phyloP scores from a whole-genome alignment of 2,329 filamentous ascomycete species.

The Colletotrichum sansevieriae region DNA sequence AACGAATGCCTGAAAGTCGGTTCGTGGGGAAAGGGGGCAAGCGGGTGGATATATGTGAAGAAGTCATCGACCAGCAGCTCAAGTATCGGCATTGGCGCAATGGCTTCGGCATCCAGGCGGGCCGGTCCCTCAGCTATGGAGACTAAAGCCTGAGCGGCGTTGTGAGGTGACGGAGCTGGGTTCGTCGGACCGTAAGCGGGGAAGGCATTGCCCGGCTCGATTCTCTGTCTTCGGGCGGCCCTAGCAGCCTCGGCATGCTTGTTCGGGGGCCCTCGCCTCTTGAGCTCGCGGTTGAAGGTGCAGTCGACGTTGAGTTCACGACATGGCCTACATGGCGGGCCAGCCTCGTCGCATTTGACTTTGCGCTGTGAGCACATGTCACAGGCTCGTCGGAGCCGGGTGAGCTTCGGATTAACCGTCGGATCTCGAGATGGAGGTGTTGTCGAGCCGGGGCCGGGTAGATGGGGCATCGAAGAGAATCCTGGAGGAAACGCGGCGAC shows the following conservation, averaged over 20 bases:
- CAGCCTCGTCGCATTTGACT: constrained; percentile 70
- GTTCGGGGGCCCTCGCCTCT: constrained; percentile 70
- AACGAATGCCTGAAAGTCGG: constrained; percentile 81
- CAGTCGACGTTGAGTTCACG: constrained; percentile 69
- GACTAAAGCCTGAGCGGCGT: constrained; percentile 62
- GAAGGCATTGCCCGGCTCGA: constrained; percentile 48
- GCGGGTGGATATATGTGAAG: constrained; percentile 84
- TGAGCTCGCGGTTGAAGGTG: constrained; percentile 69
- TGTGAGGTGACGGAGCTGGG: constrained; percentile 58
- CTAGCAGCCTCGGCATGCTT: constrained; percentile 69
- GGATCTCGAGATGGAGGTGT: constrained; percentile 49
- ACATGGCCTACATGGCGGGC: constrained; percentile 69
- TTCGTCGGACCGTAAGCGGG: constrained; percentile 30
- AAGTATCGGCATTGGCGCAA: constrained; percentile 77
- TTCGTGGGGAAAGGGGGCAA: constrained; percentile 83
- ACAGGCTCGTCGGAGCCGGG: constrained; percentile 69
- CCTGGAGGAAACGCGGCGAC: constrained; percentile 22
- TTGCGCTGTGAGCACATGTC: constrained; percentile 74
- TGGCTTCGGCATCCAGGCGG: constrained; percentile 73
- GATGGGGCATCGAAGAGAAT: constrained; percentile 25
- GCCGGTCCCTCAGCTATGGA: constrained; percentile 56
- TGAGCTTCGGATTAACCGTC: constrained; percentile 63
- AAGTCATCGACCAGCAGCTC: constrained; percentile 82
- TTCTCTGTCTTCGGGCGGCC: constrained; percentile 62
- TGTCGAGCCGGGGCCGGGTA: constrained; percentile 27